A percentile compares a stretch with the other conserved stretches of the same genome.
phyloP scores from a whole-genome alignment of 2,329 filamentous ascomycete species.

The Dothiorella sarmentorum region DNA sequence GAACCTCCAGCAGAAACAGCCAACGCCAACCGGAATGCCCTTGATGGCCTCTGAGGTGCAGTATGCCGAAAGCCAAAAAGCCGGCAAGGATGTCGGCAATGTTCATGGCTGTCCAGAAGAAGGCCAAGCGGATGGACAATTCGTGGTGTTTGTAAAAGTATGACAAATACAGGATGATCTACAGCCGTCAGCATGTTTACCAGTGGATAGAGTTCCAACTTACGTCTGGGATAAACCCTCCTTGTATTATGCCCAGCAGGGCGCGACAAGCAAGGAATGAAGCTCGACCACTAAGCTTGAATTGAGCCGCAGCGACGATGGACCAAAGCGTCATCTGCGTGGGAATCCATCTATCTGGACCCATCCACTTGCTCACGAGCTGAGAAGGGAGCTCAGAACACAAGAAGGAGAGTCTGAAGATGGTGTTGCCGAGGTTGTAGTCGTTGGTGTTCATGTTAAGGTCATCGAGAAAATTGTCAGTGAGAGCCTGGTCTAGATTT shows the following conservation, averaged over 20 bases:
- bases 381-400: slow-evolving; percentile 28
- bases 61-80: slow-evolving; percentile 34
- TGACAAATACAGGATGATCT: slow-evolving; percentile 32
- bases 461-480: slow-evolving; percentile 26
- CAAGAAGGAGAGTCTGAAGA: slow-evolving; percentile 25
- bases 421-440: slow-evolving; percentile 26
- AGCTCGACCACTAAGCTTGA: slow-evolving; percentile 35
- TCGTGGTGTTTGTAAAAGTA: slow-evolving; percentile 42
- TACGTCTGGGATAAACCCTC: slow-evolving; percentile 47
- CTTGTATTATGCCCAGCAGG: slow-evolving; percentile 48
- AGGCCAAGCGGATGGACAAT: slow-evolving; percentile 40
- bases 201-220: not conserved
- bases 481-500: slow-evolving; percentile 25
- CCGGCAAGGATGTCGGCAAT: slow-evolving; percentile 33
- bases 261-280: slow-evolving; percentile 44
- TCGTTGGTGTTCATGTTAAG: slow-evolving; percentile 27
- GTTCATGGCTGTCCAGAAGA: slow-evolving; percentile 40
- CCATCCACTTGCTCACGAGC: slow-evolving; percentile 26
- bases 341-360: slow-evolving; percentile 40
- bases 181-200: not conserved
- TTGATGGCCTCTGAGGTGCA: slow-evolving; percentile 1
- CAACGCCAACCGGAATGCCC: slow-evolving; percentile 14
- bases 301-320: slow-evolving; percentile 40
- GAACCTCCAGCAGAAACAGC: slow-evolving; percentile 6
- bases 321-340: slow-evolving; percentile 44